phyloP scores from a whole-genome alignment of 2,329 filamentous ascomycete species.

The Colletotrichum viniferum region DNA sequence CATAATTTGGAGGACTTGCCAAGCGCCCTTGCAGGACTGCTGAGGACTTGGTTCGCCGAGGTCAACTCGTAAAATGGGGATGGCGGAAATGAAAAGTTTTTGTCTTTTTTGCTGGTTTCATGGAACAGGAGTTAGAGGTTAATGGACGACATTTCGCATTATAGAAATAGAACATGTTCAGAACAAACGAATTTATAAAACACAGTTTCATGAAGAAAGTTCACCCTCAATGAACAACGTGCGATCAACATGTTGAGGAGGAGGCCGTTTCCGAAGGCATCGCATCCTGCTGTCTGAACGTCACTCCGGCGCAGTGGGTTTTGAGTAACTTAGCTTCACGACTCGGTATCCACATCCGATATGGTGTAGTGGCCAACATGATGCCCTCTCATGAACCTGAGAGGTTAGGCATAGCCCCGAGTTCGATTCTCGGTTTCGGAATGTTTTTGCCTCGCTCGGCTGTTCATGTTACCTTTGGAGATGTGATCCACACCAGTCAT shows the following conservation, averaged over 20 bases:
- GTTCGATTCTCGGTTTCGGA: slow-evolving; percentile 16
- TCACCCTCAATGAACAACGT: not conserved
- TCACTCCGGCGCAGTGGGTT: not conserved
- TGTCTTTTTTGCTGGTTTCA: not conserved
- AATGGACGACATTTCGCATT: not conserved
- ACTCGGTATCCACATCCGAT: not conserved
- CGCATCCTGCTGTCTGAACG: not conserved
- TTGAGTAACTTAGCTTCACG: accelerated
- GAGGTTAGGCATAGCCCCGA: slow-evolving; percentile 11
- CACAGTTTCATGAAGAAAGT: not conserved
- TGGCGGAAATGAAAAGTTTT: not conserved
- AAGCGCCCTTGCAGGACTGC: slow-evolving; percentile 80
- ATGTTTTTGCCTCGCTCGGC: not conserved
- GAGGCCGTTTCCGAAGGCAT: not conserved
- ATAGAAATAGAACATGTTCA: not conserved
- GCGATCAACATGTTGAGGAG: not conserved
- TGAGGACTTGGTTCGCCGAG: slow-evolving; percentile 95
- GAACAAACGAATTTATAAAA: not conserved
- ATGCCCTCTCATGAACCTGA: not conserved
- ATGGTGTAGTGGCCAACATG: slow-evolving; percentile 17
- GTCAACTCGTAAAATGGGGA: slow-evolving; percentile 47
- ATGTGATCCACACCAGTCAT: not conserved
- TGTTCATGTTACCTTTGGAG: not conserved
- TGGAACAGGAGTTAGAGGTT: not conserved
- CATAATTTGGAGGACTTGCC: slow-evolving; percentile 91